Evolutionary conservation across 352 stramenopile species (phyloP).

Genomic region (Pythium chondricola): DNA sequence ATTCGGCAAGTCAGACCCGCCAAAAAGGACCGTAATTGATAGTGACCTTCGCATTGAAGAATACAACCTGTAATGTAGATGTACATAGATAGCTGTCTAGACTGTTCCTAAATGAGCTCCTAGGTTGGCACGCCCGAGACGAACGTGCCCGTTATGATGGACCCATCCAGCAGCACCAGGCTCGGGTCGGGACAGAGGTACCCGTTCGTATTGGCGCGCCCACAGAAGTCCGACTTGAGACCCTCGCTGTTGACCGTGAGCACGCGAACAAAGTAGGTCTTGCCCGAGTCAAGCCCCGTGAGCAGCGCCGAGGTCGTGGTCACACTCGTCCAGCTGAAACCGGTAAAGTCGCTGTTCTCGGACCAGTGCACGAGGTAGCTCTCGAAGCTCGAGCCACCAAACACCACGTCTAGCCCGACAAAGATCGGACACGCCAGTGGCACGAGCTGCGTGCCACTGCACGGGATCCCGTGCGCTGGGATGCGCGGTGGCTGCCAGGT

Average conservation of each 20-base stretch:
- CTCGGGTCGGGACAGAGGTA: conserved; percentile 76
- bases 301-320: conserved; percentile 53
- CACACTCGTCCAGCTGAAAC: conserved; percentile 62
- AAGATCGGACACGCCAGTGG: conserved; percentile 51
- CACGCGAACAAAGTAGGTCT: conserved; percentile 80
- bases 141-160: conserved; percentile 48
- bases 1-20: conserved; percentile 1
- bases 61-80: conserved; percentile 1
- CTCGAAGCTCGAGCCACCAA: conserved; percentile 85
- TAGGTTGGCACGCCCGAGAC: conserved; percentile 37
- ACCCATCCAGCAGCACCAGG: conserved; percentile 54
- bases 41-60: background rate
- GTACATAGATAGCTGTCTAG: no score
- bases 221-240: conserved; percentile 65
- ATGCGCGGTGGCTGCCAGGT: conserved; percentile 60
- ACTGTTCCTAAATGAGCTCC: no score
- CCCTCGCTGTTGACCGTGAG: conserved; percentile 77
- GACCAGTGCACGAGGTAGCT: conserved; percentile 94
- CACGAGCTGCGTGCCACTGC: conserved; percentile 45
- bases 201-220: conserved; percentile 36
- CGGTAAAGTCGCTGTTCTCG: conserved; percentile 55
- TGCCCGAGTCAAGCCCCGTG: conserved; percentile 55
- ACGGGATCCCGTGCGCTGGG: conserved; percentile 63
- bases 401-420: conserved; percentile 82
- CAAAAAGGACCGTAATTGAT: background rate